These are phyloP conservation scores for Russula ochroleuca DNA, from an alignment of 768 basidiomycete genomes.

Conservation along the genomic window DNA sequence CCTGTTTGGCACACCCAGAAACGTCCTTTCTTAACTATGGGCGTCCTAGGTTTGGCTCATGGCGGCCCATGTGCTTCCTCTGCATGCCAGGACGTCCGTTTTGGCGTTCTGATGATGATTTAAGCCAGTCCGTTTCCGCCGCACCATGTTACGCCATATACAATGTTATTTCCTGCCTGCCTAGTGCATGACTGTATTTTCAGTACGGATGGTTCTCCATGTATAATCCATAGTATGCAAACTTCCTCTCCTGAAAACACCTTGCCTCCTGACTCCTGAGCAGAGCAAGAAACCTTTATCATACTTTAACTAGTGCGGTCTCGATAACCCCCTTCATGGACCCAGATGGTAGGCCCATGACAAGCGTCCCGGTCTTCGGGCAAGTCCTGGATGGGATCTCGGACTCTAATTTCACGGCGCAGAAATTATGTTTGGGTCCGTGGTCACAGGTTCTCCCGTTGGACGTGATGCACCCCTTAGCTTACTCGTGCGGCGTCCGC, in stretches of 20 bases:
- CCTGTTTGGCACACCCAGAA: slow-evolving; percentile 3
- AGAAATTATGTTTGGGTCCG: slow-evolving; percentile 53
- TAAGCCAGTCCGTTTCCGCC: slow-evolving; percentile 21
- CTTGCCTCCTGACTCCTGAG: slow-evolving; percentile 32
- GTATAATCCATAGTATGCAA: slow-evolving; percentile 36
- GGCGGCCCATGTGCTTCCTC: slow-evolving; percentile 25
- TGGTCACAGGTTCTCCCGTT: slow-evolving; percentile 48
- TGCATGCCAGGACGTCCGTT: slow-evolving; percentile 24
- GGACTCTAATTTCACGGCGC: neutral
- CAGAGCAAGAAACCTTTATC: slow-evolving; percentile 38
- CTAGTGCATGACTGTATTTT: slow-evolving; percentile 18
- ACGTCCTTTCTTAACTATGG: slow-evolving; percentile 16
- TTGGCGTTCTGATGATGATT: slow-evolving; percentile 25
- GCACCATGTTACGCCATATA: neutral
- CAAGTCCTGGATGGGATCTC: slow-evolving; percentile 34
- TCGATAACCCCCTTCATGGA: slow-evolving; percentile 48
- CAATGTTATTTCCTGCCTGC: slow-evolving; percentile 22
- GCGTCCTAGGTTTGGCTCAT: slow-evolving; percentile 25
- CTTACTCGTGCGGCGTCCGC: slow-evolving; percentile 68
- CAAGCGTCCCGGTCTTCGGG: slow-evolving; percentile 69
- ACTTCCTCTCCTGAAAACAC: slow-evolving; percentile 54
- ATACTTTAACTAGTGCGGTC: slow-evolving; percentile 56
- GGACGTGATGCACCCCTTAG: slow-evolving; percentile 86
- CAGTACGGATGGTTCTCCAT: slow-evolving; percentile 1
- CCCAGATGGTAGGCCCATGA: slow-evolving; percentile 50